These are phyloP conservation scores for Carex littledalei DNA, from an alignment of 176 grass and related monocot genomes.

Conservation along the genomic window DNA sequence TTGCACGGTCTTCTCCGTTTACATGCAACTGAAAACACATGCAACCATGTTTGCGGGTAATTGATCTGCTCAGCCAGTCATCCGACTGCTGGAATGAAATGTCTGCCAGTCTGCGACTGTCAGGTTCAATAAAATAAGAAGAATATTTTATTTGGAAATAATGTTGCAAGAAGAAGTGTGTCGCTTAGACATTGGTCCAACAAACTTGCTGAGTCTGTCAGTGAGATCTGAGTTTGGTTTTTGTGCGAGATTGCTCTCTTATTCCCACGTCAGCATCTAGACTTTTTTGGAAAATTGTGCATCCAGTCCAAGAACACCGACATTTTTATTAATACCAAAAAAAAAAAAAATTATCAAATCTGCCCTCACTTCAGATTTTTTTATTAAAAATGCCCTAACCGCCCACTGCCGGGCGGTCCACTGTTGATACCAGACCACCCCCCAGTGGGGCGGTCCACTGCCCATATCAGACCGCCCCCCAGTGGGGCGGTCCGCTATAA, in stretches of 20 bases:
- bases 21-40: background rate
- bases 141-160: background rate
- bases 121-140: background rate
- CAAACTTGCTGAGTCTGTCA: slow-evolving; percentile 8
- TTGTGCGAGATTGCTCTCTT: background rate
- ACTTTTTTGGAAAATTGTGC: slow-evolving; percentile 4
- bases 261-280: background rate
- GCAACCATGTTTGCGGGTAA: background rate
- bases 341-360: too few relatives aligned
- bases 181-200: slow-evolving; percentile 10
- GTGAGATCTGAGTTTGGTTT: slow-evolving; percentile 25
- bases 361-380: too few relatives aligned
- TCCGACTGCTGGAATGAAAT: background rate
- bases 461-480: too few relatives aligned
- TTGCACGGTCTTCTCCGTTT: background rate
- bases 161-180: background rate
- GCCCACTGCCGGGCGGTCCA: too few relatives aligned
- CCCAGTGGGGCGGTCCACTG: too few relatives aligned
- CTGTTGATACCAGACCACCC: too few relatives aligned
- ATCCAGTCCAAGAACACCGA: too few relatives aligned
- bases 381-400: too few relatives aligned
- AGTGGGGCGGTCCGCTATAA: too few relatives aligned
- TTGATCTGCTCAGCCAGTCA: too few relatives aligned
- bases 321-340: too few relatives aligned
- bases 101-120: background rate